phyloP scores from a whole-genome alignment of 2,329 filamentous ascomycete species.

The Neofusicoccum ribis region DNA sequence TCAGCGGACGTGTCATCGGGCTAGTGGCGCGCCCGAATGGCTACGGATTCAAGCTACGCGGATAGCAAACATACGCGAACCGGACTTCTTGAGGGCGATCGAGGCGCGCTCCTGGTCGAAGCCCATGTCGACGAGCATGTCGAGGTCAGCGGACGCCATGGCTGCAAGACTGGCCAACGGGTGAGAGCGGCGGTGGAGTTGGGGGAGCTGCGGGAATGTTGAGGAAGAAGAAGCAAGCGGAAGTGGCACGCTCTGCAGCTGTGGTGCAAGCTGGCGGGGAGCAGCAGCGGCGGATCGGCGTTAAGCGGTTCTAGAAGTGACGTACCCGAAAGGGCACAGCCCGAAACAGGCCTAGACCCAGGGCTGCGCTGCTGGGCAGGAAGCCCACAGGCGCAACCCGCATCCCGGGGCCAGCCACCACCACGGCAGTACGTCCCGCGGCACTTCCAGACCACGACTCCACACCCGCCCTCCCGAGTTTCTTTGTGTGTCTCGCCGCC shows the following conservation, averaged over 20 bases:
- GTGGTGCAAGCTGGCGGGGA: conserved; percentile 8
- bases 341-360: not conserved
- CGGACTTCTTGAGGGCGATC: conserved; percentile 79
- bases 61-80: conserved; percentile 63
- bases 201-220: not conserved
- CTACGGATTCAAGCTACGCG: not conserved
- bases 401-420: conserved; percentile 12
- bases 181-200: not conserved
- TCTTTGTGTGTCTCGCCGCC: not conserved
- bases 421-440: conserved; percentile 20
- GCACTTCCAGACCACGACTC: conserved; percentile 17
- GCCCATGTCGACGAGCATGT: conserved; percentile 66
- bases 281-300: conserved; percentile 6
- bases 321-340: not conserved
- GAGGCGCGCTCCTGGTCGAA: conserved; percentile 83
- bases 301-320: conserved; percentile 13
- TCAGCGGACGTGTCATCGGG: conserved; percentile 18
- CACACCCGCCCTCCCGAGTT: not conserved
- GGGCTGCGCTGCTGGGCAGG: not conserved
- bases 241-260: not conserved
- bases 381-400: not conserved
- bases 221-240: not conserved
- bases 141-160: conserved; percentile 55
- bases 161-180: conserved; percentile 19
- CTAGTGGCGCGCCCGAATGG: not conserved